phyloP scores from a whole-genome alignment of 163 green algal species.

The Smithsoniella earleae region DNA sequence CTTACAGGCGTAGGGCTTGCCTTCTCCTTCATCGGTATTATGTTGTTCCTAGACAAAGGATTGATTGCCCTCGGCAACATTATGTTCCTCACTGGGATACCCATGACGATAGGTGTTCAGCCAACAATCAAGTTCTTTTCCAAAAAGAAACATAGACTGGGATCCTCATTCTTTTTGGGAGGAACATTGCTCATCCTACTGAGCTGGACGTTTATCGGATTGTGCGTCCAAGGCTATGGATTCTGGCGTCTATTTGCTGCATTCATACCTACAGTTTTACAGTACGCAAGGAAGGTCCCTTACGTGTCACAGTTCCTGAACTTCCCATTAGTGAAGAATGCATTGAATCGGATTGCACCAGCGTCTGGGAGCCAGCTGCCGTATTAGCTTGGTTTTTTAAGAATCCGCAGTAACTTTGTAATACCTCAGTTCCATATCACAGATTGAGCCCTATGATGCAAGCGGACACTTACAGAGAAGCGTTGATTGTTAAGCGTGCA shows the following conservation, averaged over 20 bases:
- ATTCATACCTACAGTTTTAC: conserved; percentile 22
- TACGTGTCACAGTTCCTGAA: conserved; percentile 9
- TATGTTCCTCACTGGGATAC: conserved; percentile 17
- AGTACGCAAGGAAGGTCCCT: conserved; percentile 21
- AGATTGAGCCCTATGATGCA: too few relatives aligned
- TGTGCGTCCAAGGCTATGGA: conserved; percentile 21
- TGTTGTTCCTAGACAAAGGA: conserved; percentile 22
- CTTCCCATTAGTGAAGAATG: conserved; percentile 2
- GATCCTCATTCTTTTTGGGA: conserved; percentile 21
- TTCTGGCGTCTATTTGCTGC: conserved; percentile 20
- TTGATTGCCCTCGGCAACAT: conserved; percentile 25
- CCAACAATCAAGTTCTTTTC: conserved; percentile 23
- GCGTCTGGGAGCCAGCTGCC: too few relatives aligned
- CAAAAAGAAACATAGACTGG: conserved; percentile 4
- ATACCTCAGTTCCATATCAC: too few relatives aligned
- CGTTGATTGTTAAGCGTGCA: too few relatives aligned
- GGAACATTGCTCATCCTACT: conserved; percentile 6
- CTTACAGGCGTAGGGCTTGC: conserved; percentile 10
- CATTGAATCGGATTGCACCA: conserved; percentile 7
- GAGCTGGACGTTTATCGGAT: not conserved
- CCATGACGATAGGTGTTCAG: conserved; percentile 17
- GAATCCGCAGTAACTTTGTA: too few relatives aligned
- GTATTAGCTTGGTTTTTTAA: too few relatives aligned
- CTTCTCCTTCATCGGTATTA: conserved; percentile 18
- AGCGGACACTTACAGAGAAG: too few relatives aligned